phyloP scores from a whole-genome alignment of 768 basidiomycete species.

The Nevesoporus exiguus region DNA sequence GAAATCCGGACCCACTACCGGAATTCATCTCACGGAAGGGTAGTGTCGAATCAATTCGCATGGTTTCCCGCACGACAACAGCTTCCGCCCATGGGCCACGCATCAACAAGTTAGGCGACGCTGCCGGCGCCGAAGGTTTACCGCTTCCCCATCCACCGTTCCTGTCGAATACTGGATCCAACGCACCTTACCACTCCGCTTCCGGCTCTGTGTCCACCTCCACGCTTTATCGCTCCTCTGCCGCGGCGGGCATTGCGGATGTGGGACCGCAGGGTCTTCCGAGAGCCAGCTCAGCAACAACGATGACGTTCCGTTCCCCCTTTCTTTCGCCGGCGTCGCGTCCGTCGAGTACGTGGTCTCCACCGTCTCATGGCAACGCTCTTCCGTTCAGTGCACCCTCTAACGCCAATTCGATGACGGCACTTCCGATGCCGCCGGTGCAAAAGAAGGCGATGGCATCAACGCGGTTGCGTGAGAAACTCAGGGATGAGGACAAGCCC shows the following conservation, averaged over 20 bases:
- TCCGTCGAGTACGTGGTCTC: slow-evolving; percentile 61
- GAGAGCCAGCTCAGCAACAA: slow-evolving; percentile 40
- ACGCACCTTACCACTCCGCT: slow-evolving; percentile 39
- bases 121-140: slow-evolving; percentile 23
- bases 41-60: slow-evolving; percentile 40
- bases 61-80: slow-evolving; percentile 24
- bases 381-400: slow-evolving; percentile 27
- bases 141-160: slow-evolving; percentile 49
- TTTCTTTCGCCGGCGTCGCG: slow-evolving; percentile 70
- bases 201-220: slow-evolving; percentile 23
- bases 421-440: slow-evolving; percentile 42
- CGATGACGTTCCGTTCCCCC: slow-evolving; percentile 54
- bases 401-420: slow-evolving; percentile 26
- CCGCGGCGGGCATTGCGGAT: slow-evolving; percentile 21
- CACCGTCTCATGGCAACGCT: slow-evolving; percentile 40
- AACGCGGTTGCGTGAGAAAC: slow-evolving; percentile 50
- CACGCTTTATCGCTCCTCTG: slow-evolving; percentile 31
- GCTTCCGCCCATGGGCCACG: slow-evolving; percentile 21
- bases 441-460: slow-evolving; percentile 37
- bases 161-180: slow-evolving; percentile 27
- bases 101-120: slow-evolving; percentile 15
- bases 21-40: slow-evolving; percentile 41
- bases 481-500: slow-evolving; percentile 46
- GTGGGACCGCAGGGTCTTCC: slow-evolving; percentile 29
- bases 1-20: slow-evolving; percentile 61